Conservation (phyloP, 1,284 basidiomycete species). For the Phenoliferia sp. region DNA sequence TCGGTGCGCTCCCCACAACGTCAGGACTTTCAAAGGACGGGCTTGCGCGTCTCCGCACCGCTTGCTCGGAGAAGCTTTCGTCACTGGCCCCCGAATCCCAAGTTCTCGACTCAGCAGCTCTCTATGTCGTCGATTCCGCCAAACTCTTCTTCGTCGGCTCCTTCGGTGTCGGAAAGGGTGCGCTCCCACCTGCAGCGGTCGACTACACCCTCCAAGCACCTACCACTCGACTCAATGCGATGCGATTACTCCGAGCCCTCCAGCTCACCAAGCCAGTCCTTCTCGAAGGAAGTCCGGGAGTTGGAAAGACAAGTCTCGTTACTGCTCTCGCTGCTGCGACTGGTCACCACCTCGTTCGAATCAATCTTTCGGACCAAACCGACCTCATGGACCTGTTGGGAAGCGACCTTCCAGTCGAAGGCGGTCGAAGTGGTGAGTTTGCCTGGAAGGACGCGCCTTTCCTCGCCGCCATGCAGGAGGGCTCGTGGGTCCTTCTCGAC, state of each 20-base stretch:
- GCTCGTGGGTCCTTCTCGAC: conserved; percentile 94
- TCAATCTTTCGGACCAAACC: conserved; percentile 98
- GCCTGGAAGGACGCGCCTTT: conserved; percentile 98
- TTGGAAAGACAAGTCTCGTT: conserved; percentile 97
- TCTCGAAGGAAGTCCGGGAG: conserved; percentile 95
- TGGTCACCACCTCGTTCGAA: conserved; percentile 80
- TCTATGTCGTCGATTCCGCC: conserved; percentile 30
- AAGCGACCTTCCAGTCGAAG: conserved; percentile 91
- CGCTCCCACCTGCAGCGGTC: conserved; percentile 38
- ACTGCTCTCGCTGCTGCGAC: conserved; percentile 77
- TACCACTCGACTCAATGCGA: conserved; percentile 81
- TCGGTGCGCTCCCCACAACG: conserved; percentile 39
- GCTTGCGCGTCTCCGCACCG: conserved; percentile 10
- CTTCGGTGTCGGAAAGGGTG: conserved; percentile 67
- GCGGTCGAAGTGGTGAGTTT: conserved; percentile 86
- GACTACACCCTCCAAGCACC: conserved; percentile 80
- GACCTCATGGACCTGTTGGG: conserved; percentile 96
- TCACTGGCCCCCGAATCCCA: conserved; percentile 18
- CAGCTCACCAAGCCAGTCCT: conserved; percentile 89
- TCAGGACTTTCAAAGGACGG: conserved; percentile 30
- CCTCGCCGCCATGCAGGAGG: conserved; percentile 82
- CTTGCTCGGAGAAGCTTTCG: conserved; percentile 27
- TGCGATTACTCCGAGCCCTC: conserved; percentile 83
- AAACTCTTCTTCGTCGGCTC: conserved; percentile 61
- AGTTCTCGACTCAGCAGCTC: conserved; percentile 20